phyloP scores from a whole-genome alignment of 108 stramenopile genomes.

The Fragilaria radians region DNA sequence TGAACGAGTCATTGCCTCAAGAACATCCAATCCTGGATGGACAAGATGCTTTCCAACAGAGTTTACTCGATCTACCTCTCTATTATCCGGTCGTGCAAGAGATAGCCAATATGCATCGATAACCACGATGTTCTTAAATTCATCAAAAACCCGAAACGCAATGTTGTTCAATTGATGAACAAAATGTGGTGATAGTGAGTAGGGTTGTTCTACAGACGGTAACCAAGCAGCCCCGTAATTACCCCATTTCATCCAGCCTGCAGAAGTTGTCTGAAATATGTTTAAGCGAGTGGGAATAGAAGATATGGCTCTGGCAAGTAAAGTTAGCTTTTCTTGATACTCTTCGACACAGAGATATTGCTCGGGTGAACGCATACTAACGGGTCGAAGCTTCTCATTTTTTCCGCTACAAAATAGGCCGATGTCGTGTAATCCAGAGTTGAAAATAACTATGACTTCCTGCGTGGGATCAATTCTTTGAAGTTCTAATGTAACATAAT shows the following conservation, averaged over 20 bases:
- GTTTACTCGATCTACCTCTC: constrained; percentile 39
- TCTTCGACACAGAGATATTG: constrained; percentile 35
- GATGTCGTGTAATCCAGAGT: constrained; percentile 73
- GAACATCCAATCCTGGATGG: constrained; percentile 68
- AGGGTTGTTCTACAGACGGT: constrained; percentile 34
- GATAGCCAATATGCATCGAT: constrained; percentile 71
- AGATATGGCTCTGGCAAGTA: constrained; percentile 26
- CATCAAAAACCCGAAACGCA: constrained; percentile 25
- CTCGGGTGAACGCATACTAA: not conserved
- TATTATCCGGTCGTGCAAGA: constrained; percentile 66
- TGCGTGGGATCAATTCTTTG: not conserved
- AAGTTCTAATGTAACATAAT: constrained; percentile 12
- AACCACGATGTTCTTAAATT: constrained; percentile 10
- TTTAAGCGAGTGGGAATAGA: constrained; percentile 42
- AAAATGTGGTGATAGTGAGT: constrained; percentile 45
- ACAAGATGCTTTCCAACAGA: constrained; percentile 66
- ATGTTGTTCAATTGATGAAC: constrained; percentile 53
- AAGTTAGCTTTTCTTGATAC: constrained; percentile 29
- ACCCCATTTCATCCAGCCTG: constrained; percentile 67
- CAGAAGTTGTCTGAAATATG: constrained; percentile 68
- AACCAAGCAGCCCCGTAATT: constrained; percentile 67
- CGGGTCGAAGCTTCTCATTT: not conserved
- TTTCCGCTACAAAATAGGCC: constrained; percentile 47
- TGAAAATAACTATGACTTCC: constrained; percentile 50
- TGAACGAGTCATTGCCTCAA: constrained; percentile 48